phyloP scores from a whole-genome alignment of 2,329 filamentous ascomycete genomes.

The Aspergillus sp. region DNA sequence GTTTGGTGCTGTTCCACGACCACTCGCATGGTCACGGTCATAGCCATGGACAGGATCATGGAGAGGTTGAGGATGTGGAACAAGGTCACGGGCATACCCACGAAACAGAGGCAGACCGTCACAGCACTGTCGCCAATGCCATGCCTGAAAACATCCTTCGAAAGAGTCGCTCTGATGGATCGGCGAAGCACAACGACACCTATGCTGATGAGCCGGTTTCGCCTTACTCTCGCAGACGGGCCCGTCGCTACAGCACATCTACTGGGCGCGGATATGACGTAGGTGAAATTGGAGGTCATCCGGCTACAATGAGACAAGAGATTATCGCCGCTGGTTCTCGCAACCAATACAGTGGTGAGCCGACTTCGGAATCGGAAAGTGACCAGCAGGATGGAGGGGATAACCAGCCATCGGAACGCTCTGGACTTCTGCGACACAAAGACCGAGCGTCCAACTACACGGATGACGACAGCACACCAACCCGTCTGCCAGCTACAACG shows the following conservation, averaged over 20 bases:
- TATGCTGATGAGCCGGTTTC: slow-evolving; percentile 22
- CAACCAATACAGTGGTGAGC: slow-evolving; percentile 55
- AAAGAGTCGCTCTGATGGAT: slow-evolving; percentile 37
- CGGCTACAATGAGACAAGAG: slow-evolving; percentile 83
- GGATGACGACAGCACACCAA: slow-evolving; percentile 17
- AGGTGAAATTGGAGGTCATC: slow-evolving; percentile 75
- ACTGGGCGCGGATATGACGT: slow-evolving; percentile 54
- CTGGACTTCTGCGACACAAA: slow-evolving; percentile 37
- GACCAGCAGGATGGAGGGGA: slow-evolving; percentile 51
- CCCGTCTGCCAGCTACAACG: slow-evolving; percentile 6
- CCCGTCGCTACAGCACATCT: slow-evolving; percentile 47
- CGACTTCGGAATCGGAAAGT: slow-evolving; percentile 50
- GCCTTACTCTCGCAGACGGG: slow-evolving; percentile 26
- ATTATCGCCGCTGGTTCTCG: slow-evolving; percentile 76
- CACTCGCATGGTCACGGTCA: slow-evolving; percentile 79
- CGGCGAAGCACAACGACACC: slow-evolving; percentile 21
- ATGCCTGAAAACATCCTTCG: slow-evolving; percentile 59
- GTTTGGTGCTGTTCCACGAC: slow-evolving; percentile 86
- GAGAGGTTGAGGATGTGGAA: slow-evolving; percentile 47
- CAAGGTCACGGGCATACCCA: slow-evolving; percentile 38
- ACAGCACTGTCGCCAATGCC: slow-evolving; percentile 56
- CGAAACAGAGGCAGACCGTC: slow-evolving; percentile 47
- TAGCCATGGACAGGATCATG: slow-evolving; percentile 50
- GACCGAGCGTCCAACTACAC: slow-evolving; percentile 33
- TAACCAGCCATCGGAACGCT: slow-evolving; percentile 42